Base-by-base conservation (phyloP, 345 rosid species). In the Linum usitatissimum region DNA sequence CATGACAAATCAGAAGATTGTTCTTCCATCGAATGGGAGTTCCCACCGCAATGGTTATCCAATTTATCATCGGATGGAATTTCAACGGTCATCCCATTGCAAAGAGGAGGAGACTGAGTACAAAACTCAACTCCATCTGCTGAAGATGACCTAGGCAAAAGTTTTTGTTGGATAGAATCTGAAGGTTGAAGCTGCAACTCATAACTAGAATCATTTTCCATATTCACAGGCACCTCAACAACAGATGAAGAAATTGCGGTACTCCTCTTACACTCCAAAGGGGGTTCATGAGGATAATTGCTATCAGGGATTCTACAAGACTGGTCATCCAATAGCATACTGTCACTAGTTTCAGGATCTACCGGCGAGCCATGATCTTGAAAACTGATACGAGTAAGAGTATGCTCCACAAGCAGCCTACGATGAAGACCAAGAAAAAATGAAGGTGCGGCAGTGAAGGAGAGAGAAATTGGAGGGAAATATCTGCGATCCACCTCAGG, bases 341-440 rank as follows among this genome's bases (percentile, higher is more conserved):
- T 53, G 66, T 65, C 57, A 19, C 71, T 69, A 57, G 57, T 75
- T 69, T 73, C 78, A 18, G 74, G 65, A 64, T 55, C 62, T 64
- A 73, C 81, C 53, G 58, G 34, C 8, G 76, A 72, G 66, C 73
- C 72, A 63, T 70, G 84, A 57, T 82, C 80, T 58, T 9, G 57
- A 54, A 77, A 67, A 74, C 59, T 69, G 49, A 73, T 61, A 40
- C 28, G 60, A 59, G 68, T 65, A 54, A 63, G 56, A 19, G 74
- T 72, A 66, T 70, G 78, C 42, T 84, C 83, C 82, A 81, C 80
- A 55, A 84, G 84, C 78, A 86, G 75, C 78, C 80, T 76, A 65
- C 86, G 79, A 78, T 82, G 90, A 83, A 82, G 77, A 64, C 80
- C 65, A 18, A 83, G 64, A 68, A 83, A 83, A 60, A 76, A 79